Conservation (phyloP, 2,329 filamentous ascomycete genomes). For the Chaetothyriales sp. region DNA sequence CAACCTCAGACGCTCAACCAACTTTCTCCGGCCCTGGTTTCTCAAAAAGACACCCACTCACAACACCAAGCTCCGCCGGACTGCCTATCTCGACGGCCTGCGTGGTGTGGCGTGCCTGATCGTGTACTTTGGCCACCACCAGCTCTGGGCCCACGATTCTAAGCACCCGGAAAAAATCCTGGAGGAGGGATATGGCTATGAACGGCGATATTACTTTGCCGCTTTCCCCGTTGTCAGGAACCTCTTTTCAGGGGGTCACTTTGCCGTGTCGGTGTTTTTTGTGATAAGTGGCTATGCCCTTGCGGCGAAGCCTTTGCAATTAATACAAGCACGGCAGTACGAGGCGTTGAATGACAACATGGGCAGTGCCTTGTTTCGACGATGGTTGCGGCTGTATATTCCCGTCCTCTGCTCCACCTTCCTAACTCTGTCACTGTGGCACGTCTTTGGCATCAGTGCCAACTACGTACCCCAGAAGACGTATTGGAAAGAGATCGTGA, state of each 20-base stretch:
- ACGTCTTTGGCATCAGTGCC: constrained; percentile 38
- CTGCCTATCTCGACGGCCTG: constrained; percentile 52
- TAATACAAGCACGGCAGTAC: constrained; percentile 31
- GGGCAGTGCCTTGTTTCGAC: constrained; percentile 37
- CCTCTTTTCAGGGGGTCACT: constrained; percentile 50
- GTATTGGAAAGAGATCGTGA: constrained; percentile 39
- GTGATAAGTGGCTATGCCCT: constrained; percentile 41
- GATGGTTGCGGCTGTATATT: constrained; percentile 38
- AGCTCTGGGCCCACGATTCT: constrained; percentile 42
- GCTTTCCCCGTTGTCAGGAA: constrained; percentile 45
- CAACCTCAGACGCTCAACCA: constrained; percentile 7
- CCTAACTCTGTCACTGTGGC: constrained; percentile 39
- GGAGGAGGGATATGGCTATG: constrained; percentile 42
- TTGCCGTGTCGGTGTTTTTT: constrained; percentile 42
- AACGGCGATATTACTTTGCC: constrained; percentile 36
- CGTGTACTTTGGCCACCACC: constrained; percentile 51
- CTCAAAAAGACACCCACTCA: neutral
- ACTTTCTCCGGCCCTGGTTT: constrained; percentile 15
- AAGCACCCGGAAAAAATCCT: constrained; percentile 28
- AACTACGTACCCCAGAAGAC: constrained; percentile 28
- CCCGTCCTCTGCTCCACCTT: constrained; percentile 44
- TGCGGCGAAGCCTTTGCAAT: constrained; percentile 32
- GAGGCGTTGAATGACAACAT: constrained; percentile 30
- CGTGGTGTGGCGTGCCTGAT: constrained; percentile 54
- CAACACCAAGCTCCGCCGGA: constrained; percentile 19